Evolutionary conservation across 345 rosid species (phyloP), one percentile per base, ranked within the genome.

Genomic region (Mercurialis annua): DNA sequence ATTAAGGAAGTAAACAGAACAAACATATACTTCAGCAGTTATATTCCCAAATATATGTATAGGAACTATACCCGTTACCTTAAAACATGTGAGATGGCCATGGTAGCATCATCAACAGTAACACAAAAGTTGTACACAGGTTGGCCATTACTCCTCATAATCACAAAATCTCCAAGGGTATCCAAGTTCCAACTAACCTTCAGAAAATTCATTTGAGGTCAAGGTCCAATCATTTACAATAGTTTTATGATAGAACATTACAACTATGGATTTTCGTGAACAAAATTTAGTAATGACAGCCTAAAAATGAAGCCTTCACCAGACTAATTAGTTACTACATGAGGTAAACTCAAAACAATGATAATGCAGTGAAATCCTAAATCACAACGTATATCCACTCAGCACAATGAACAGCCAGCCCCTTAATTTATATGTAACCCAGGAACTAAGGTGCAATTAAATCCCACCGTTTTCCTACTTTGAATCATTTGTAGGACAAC

Each of bases 121-220:
- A 92, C 98, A 78, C 97, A 90, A 75, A 88, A 92, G 78, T 90
- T 92, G 87, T 90, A 92, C 62, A 90, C 96, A 59, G 98, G 98
- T 73, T 85, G 96, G 34, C 97, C 98, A 44, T 90, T 38, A 70
- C 70, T 71, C 61, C 75, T 71, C 75, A 71, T 56, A 36, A 71
- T 65, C 48, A 92, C 97, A 52, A 38, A 65, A 65, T 52, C 59
- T 65, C 98, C 98, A 56, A 92, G 93, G 9, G 98, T 90, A 75
- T 88, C 84, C 82, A 88, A 83, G 67, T 87, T 87, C 98, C 98
- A 90, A 78, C 81, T 81, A 81, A 92, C 98, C 96, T 90, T 82
- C 90, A 92, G 2, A 78, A 78, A 79, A 85, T 86, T 76, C 86
- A 66, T 71, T 66, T 78, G 79, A 64, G 75, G 69, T 86, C 88